These are phyloP conservation scores for Penicillium pulvis DNA, from an alignment of 495 filamentous ascomycete genomes.

Conservation along the genomic window DNA sequence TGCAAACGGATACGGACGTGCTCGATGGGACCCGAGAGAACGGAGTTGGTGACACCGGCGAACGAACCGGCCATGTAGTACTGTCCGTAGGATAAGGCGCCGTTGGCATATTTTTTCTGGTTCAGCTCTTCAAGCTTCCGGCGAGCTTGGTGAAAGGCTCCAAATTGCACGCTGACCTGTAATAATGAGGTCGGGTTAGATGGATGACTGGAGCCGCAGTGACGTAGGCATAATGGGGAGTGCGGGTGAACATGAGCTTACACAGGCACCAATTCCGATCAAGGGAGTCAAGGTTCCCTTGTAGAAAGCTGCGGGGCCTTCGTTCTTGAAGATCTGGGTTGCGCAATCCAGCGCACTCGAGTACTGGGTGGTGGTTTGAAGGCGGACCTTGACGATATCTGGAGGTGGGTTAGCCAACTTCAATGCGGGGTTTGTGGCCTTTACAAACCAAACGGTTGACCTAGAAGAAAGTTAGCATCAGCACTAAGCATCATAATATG, in stretches of 20 bases:
- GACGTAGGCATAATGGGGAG: neutral
- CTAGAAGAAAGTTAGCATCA: conserved; percentile 51
- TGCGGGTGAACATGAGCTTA: conserved; percentile 38
- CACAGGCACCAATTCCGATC: conserved; percentile 94
- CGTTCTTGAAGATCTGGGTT: conserved; percentile 78
- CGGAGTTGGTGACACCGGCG: conserved; percentile 86
- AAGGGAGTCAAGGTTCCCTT: conserved; percentile 97
- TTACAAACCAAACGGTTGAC: conserved; percentile 82
- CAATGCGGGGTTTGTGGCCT: conserved; percentile 3
- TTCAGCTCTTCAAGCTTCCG: conserved; percentile 80
- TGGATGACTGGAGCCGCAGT: neutral
- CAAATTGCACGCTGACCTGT: conserved; percentile 93
- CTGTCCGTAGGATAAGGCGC: conserved; percentile 70
- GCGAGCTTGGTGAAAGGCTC: conserved; percentile 91
- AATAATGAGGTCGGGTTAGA: conserved; percentile 11
- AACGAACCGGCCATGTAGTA: conserved; percentile 92
- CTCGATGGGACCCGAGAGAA: conserved; percentile 91
- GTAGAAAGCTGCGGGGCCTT: conserved; percentile 93
- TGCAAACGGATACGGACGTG: conserved; percentile 97
- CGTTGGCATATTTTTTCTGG: conserved; percentile 51
- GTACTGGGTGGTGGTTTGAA: conserved; percentile 87
- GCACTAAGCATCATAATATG: neutral
- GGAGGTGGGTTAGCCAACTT: conserved; percentile 21
- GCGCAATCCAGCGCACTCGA: conserved; percentile 78
- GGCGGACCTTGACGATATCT: conserved; percentile 98